Evolutionary conservation across 2,329 filamentous ascomycete species (phyloP).

Genomic region (Diplodia sapinea): DNA sequence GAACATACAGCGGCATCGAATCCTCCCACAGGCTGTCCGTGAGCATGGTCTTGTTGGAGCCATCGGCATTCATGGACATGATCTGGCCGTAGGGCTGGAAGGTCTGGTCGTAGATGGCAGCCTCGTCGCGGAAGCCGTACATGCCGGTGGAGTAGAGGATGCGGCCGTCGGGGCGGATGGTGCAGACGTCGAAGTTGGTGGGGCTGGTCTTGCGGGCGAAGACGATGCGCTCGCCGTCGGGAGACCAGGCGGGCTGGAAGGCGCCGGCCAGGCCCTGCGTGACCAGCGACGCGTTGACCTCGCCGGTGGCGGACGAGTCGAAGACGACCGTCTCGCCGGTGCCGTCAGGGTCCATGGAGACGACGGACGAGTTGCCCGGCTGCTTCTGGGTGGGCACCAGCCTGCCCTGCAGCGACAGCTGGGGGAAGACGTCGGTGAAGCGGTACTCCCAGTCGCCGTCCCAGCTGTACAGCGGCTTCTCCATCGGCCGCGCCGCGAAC

Average conservation of each 20-base stretch:
- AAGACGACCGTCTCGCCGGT: constrained; percentile 40
- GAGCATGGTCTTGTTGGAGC: constrained; percentile 35
- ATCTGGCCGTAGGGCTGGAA: constrained; percentile 56
- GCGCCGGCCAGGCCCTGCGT: constrained; percentile 44
- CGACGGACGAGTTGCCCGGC: constrained; percentile 49
- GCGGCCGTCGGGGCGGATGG: constrained; percentile 50
- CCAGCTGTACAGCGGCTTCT: constrained; percentile 49
- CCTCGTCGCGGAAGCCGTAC: constrained; percentile 54
- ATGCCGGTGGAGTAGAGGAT: constrained; percentile 52
- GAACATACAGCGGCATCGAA: constrained; percentile 36
- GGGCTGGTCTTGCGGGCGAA: constrained; percentile 47
- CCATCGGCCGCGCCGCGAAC: constrained; percentile 44
- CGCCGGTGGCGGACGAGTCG: constrained; percentile 36
- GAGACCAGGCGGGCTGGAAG: constrained; percentile 51
- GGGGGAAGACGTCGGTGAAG: constrained; percentile 53
- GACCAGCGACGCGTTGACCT: constrained; percentile 34
- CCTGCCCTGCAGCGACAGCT: constrained; percentile 38
- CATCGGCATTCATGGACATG: constrained; percentile 53
- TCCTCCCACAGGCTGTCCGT: constrained; percentile 37
- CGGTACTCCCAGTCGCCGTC: constrained; percentile 52
- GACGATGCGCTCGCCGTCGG: constrained; percentile 48
- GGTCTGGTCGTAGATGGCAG: constrained; percentile 50
- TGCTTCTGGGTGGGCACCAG: constrained; percentile 50
- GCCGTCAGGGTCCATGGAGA: constrained; percentile 42
- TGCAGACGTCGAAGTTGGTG: constrained; percentile 51